Conservation (phyloP, 148 eudicot species). For the Rhododendron simsii region DNA sequence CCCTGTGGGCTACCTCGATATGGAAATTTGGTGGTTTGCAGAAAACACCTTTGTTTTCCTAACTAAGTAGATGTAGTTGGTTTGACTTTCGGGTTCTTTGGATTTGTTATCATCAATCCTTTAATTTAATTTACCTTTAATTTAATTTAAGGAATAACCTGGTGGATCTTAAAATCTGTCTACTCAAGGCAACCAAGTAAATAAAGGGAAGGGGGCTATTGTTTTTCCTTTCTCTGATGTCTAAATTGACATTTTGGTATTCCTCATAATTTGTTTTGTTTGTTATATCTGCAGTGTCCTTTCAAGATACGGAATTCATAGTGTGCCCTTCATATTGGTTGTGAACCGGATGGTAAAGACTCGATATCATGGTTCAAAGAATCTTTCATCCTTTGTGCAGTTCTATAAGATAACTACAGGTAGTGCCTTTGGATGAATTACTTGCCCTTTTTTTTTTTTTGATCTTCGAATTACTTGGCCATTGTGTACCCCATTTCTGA, state of each 20-base stretch:
- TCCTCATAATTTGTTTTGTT: conserved; percentile 8
- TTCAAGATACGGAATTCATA: conserved; percentile 47
- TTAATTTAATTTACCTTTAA: too few relatives aligned
- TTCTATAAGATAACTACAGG: conserved; percentile 48
- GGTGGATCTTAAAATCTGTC: not conserved
- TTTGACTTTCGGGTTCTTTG: not conserved
- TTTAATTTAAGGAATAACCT: not conserved
- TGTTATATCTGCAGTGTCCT: conserved; percentile 31
- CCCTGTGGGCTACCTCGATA: not conserved
- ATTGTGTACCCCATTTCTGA: not conserved
- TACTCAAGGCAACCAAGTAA: not conserved
- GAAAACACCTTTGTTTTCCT: not conserved
- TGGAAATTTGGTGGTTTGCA: not conserved
- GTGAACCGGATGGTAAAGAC: conserved; percentile 24
- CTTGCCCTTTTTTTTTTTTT: too few relatives aligned
- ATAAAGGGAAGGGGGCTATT: not conserved
- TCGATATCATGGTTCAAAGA: conserved; percentile 41
- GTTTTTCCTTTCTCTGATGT: not conserved
- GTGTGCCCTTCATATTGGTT: conserved; percentile 40
- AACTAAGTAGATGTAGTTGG: not conserved
- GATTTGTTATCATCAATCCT: not conserved
- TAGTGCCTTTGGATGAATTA: conserved; percentile 14
- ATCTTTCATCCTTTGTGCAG: conserved; percentile 27
- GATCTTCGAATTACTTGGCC: not conserved
- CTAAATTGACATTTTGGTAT: not conserved